Evolutionary conservation across 2,329 filamentous ascomycete species (phyloP), one percentile per base, ranked within the genome.

Genomic region (Arthrobotrys iridis): DNA sequence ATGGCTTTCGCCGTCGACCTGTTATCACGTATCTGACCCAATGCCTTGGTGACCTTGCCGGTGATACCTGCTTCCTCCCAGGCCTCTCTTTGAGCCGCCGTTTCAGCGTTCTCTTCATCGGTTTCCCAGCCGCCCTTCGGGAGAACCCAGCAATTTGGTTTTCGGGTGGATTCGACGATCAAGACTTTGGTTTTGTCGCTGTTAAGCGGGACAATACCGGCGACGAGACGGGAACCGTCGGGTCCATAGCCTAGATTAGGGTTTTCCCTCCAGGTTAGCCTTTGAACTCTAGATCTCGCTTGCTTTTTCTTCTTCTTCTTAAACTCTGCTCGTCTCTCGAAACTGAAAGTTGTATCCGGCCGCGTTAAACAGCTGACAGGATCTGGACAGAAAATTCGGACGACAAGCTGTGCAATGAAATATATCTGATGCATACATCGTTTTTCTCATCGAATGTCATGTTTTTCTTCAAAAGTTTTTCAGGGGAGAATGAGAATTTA

Each of bases 51-150:
- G 82, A 97, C 90, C 72, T 88, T 90, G 83, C 94, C 91, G 80
- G 91, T 86, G 80, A 98, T 96, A 80, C 95, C 95, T 43, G 93
- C 95, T 84, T 98, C 95, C 84, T 98, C 95, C 95, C 95, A 98
- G 76, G 95, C 95, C 83, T 99, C 95, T 79, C 95, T 86, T 48
- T 63, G 85, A 85, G 90, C 83, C 66, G 95, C 95, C 68, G 95
- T 92, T 82, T 94, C 88, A 77, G 91, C 88, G 77, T 92, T 95
- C 77, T 90, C 88, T 84, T 99, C 95, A 83, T 99, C 95, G 33
- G 89, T 90, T 83, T 99, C 95, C 93, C 95, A 99, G 75, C 95
- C 95, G 81, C 95, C 95, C 83, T 99, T 99, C 75, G 95, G 95
- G 72, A 99, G 86, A 45, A 99, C 95, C 95, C 95, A 99, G 62